Percentiles rank a stretch among this genome's conserved stretches.
Evolutionary conservation across 495 filamentous ascomycete species (phyloP).

Genomic region (Collariella sp.): DNA sequence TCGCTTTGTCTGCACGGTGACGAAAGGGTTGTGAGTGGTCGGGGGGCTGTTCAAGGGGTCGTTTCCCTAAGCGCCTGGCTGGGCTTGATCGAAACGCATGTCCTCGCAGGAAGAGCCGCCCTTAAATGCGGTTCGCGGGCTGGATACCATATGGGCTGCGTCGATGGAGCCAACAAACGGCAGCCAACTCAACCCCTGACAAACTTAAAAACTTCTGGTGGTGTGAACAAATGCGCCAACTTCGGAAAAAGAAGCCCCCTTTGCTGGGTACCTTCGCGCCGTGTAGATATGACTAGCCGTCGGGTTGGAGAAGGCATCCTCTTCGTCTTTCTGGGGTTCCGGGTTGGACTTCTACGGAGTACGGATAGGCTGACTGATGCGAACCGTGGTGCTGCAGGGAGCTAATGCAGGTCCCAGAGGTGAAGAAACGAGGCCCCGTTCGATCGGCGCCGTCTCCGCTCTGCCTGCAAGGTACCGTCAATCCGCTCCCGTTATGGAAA

Average conservation of each 20-base stretch:
- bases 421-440: background rate
- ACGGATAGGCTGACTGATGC: too few species aligned
- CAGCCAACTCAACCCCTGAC: background rate
- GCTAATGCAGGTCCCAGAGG: slow-evolving; percentile 13
- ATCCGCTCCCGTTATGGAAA: background rate
- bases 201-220: background rate
- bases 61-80: slow-evolving; percentile 14
- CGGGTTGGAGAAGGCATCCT: background rate
- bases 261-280: background rate
- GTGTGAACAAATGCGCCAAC: background rate
- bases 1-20: background rate
- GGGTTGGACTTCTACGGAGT: background rate
- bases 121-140: too few species aligned
- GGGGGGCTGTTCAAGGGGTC: slow-evolving; percentile 14
- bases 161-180: background rate
- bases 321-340: background rate
- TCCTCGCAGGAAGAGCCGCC: background rate
- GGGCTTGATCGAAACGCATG: background rate
- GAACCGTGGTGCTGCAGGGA: background rate
- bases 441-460: slow-evolving; percentile 2
- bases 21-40: slow-evolving; percentile 12
- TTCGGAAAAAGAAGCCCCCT: background rate
- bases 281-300: background rate
- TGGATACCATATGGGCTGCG: too few species aligned
- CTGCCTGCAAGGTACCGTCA: slow-evolving; percentile 10